phyloP scores from a whole-genome alignment of 2,329 filamentous ascomycete genomes.

The Escovopsis sp. region DNA sequence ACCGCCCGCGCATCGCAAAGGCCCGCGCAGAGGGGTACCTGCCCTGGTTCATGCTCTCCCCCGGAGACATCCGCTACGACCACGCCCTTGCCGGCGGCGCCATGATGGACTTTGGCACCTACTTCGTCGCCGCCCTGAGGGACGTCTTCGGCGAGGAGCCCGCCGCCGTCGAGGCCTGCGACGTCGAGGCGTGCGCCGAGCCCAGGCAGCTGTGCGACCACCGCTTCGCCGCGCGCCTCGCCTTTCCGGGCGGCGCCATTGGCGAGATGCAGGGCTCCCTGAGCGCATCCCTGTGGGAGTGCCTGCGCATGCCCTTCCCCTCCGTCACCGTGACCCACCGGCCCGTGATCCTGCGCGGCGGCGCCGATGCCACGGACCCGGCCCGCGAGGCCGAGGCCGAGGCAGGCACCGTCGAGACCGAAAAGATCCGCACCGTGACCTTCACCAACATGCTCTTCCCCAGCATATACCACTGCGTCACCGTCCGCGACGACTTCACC shows the following conservation, averaged over 20 bases:
- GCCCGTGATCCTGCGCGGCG: slow-evolving; percentile 2
- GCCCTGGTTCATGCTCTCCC: slow-evolving; percentile 15
- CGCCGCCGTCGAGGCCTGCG: slow-evolving; percentile 21
- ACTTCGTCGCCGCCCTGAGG: slow-evolving; percentile 23
- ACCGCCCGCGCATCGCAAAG: slow-evolving; percentile 21
- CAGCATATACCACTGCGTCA: slow-evolving; percentile 19
- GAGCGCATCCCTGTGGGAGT: slow-evolving; percentile 8
- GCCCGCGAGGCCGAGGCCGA: slow-evolving; percentile 9
- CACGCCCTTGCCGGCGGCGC: slow-evolving; percentile 28
- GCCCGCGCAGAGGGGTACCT: slow-evolving; percentile 17
- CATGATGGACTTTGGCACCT: slow-evolving; percentile 27
- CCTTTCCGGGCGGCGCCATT: slow-evolving; percentile 24
- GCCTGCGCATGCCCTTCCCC: slow-evolving; percentile 1
- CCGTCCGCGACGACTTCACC: slow-evolving; percentile 16
- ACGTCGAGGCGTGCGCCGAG: slow-evolving; percentile 13
- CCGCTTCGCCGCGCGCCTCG: slow-evolving; percentile 20
- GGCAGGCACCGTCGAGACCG: background rate
- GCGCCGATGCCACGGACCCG: too few relatives aligned
- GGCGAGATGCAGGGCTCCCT: slow-evolving; percentile 18
- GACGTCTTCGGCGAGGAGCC: slow-evolving; percentile 24
- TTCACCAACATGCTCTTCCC: background rate
- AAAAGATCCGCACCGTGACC: background rate
- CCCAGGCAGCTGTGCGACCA: slow-evolving; percentile 20
- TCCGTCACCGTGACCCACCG: slow-evolving; percentile 9
- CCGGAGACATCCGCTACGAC: slow-evolving; percentile 29